Conservation (phyloP, 2,329 filamentous ascomycete genomes). For the Gaeumannomyces sp. region DNA sequence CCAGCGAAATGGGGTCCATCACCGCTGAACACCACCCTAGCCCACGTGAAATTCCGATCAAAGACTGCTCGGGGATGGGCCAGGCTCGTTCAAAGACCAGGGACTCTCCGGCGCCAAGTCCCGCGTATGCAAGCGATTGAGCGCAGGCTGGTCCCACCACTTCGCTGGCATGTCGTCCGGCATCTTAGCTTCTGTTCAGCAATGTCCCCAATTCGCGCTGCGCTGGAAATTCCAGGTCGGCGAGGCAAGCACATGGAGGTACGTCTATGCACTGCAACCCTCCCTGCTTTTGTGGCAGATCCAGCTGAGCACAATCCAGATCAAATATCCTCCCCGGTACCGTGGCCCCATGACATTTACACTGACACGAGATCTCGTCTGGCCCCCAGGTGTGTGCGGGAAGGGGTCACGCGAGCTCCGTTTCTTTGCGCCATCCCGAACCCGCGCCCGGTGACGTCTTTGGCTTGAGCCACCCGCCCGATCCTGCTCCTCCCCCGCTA, state of each 20-base stretch:
- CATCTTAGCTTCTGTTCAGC: no score
- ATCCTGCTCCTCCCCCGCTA: not conserved
- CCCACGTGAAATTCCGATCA: not conserved
- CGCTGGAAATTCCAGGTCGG: not conserved
- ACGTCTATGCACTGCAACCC: not conserved
- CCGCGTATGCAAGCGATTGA: not conserved
- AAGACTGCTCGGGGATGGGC: not conserved
- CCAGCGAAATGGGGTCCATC: not conserved
- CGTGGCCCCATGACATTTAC: not conserved
- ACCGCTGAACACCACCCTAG: not conserved
- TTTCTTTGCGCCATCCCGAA: not conserved
- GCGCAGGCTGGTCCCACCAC: not conserved
- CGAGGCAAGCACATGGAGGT: not conserved
- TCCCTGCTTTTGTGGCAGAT: not conserved
- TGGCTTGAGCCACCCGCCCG: not conserved
- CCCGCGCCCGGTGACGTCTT: not conserved
- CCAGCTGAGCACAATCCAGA: not conserved
- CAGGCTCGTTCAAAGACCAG: no score
- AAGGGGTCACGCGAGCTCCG: not conserved
- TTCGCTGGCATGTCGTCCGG: not conserved
- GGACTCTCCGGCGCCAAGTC: not conserved
- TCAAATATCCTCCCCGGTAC: not conserved
- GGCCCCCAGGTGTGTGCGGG: not conserved
- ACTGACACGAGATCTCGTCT: not conserved
- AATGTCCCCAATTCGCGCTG: no score